Base-by-base conservation (phyloP, 768 basidiomycete genomes). In the Rhizopogon vinicolor region DNA sequence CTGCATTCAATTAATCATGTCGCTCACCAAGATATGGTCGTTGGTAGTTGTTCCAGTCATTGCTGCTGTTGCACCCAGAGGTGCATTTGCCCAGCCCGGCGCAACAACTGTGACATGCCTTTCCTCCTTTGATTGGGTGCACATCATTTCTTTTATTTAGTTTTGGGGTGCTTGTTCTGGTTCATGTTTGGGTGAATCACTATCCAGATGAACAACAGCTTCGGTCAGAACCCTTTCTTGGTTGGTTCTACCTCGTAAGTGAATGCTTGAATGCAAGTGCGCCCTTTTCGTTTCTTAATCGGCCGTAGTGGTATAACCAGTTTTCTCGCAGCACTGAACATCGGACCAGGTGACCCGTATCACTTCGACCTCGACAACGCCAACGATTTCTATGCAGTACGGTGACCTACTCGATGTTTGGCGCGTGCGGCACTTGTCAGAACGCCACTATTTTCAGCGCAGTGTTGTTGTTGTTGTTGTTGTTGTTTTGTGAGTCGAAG, bases 381-480 rank as follows among this genome's bases (percentile, higher is more conserved):
- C 53, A 65, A 74, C 42, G 53, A 67, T 5, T 85, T 56, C 74
- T 77, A 59, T 85, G 84, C 62, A 85, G 72, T 62, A 76, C 81
- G 8, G 78, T 84, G 33, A 76, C 75, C 2, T 86, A 85, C 57
- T 79, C 76, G 10, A 58, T 80, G 25, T 72, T 84, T 59, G 79
- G 77, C 55, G 83, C 84, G 6, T 86, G 84, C 66, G 80, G 74
- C n/a, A 62, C 75, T 39, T 86, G 84, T 63, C 84, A 86, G 62
- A 74, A 73, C 31, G 66, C 69, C 41, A 69, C 66, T 5, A 72
- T 71, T 56, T n/a, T n/a, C n/a, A n/a, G n/a, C n/a, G n/a, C n/a
- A n/a, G n/a, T n/a, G n/a, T n/a, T n/a, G n/a, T n/a, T n/a, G n/a
- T n/a, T n/a, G 25, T n/a, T 39, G 43, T 40, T 29, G 28, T n/a